These are phyloP conservation scores for Candida succiphila DNA, from an alignment of 805 yeast genomes.

Conservation along the genomic window DNA sequence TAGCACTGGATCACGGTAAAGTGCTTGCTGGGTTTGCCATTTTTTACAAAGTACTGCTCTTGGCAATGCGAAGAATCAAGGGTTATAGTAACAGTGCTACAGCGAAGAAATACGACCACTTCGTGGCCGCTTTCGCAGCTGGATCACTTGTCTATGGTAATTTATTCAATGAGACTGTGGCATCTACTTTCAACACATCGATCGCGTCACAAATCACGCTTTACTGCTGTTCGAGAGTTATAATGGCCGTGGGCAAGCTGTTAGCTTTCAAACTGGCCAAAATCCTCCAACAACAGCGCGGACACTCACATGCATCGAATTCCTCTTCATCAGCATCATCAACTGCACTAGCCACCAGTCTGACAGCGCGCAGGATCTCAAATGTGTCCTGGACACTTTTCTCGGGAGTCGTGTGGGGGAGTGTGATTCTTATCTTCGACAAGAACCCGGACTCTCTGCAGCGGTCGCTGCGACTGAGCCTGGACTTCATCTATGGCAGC, in stretches of 20 bases:
- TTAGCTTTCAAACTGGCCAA: constrained; percentile 19
- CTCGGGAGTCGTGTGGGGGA: constrained; percentile 62
- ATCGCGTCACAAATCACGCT: constrained; percentile 69
- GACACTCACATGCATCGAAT: not conserved
- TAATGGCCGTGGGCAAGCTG: constrained; percentile 50
- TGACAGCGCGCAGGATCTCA: constrained; percentile 14
- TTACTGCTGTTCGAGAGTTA: constrained; percentile 61
- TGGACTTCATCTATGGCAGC: constrained; percentile 66
- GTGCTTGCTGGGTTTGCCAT: constrained; percentile 21
- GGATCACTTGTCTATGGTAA: constrained; percentile 23
- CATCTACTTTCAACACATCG: constrained; percentile 9
- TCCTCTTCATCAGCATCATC: no score
- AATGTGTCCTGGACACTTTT: constrained; percentile 43
- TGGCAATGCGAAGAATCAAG: not conserved
- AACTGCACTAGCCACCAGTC: not conserved
- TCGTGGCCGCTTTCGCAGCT: constrained; percentile 20
- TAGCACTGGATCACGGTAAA: constrained; percentile 23
- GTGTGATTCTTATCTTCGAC: constrained; percentile 62
- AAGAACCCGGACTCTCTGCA: constrained; percentile 55
- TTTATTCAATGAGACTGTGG: constrained; percentile 6
- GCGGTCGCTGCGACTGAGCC: constrained; percentile 51
- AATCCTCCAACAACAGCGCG: no score
- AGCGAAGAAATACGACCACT: no score
- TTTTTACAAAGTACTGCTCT: constrained; percentile 12
- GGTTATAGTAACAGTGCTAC: not conserved